Conservation (phyloP, 352 stramenopile genomes). For the Phytophthora podocarpi region DNA sequence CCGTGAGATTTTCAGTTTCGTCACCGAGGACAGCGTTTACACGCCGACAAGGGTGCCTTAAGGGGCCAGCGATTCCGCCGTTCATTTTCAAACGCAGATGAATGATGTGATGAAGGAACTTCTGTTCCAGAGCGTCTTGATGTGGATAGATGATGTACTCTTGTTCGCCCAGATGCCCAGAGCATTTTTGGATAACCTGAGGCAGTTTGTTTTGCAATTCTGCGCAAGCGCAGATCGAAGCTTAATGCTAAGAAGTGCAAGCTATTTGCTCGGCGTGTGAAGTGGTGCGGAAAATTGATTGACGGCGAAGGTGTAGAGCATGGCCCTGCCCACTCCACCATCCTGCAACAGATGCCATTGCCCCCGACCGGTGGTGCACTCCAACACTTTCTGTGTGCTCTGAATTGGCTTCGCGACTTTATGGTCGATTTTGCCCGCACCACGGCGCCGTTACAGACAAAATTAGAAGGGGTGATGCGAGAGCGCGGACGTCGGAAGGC, state of each 20-base stretch:
- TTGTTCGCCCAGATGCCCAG: not conserved
- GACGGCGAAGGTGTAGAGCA: constrained; percentile 11
- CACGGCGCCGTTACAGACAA: constrained; percentile 3
- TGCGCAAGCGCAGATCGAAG: constrained; percentile 5
- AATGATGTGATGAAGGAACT: not conserved
- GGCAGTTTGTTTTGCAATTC: not conserved
- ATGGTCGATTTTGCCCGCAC: constrained; percentile 7
- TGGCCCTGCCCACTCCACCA: not conserved
- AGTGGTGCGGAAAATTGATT: constrained; percentile 17
- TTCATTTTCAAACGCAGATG: constrained; percentile 7
- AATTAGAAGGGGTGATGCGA: not conserved
- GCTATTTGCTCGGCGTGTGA: constrained; percentile 13
- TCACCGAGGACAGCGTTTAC: not conserved
- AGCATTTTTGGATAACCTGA: not conserved
- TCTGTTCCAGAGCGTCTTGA: not conserved
- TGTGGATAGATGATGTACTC: constrained; percentile 2
- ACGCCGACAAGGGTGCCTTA: not conserved
- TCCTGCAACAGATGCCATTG: constrained; percentile 9
- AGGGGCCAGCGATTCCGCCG: constrained; percentile 1
- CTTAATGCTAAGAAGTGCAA: constrained; percentile 20
- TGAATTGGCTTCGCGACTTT: constrained; percentile 13
- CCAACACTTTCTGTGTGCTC: constrained; percentile 20
- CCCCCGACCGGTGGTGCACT: constrained; percentile 4
- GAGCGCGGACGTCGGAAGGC: constrained; percentile 1
- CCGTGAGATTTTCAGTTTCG: not conserved